Evolutionary conservation across 768 basidiomycete species (phyloP).

Genomic region (Serendipita sp.): DNA sequence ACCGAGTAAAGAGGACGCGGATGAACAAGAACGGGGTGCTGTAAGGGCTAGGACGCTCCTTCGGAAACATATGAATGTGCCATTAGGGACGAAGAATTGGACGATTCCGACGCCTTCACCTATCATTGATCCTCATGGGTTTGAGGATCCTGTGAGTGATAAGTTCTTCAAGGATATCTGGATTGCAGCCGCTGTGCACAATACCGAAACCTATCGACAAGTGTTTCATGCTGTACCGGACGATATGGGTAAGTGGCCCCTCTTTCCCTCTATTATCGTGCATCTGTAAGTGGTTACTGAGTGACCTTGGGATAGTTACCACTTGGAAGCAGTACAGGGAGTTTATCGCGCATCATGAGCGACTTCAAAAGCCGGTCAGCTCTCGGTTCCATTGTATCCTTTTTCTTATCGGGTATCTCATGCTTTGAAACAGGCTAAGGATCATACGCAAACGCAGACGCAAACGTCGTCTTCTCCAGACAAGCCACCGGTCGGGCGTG

Average conservation of each 20-base stretch:
- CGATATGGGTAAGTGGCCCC: constrained; percentile 30
- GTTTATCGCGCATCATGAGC: constrained; percentile 60
- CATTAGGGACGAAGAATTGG: constrained; percentile 39
- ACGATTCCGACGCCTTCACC: constrained; percentile 53
- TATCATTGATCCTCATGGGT: constrained; percentile 52
- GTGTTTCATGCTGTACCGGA: constrained; percentile 92
- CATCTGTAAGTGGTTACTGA: not conserved
- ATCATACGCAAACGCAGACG: constrained; percentile 18
- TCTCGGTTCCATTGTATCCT: constrained; percentile 8
- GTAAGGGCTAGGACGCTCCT: constrained; percentile 33
- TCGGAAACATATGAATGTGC: constrained; percentile 37
- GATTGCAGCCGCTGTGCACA: constrained; percentile 74
- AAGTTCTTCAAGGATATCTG: constrained; percentile 83
- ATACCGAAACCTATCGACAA: constrained; percentile 90
- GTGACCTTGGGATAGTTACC: constrained; percentile 27
- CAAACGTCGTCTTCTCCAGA: constrained; percentile 11
- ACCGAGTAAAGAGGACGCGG: constrained; percentile 26
- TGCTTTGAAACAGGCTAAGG: constrained; percentile 9
- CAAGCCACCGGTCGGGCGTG: constrained; percentile 27
- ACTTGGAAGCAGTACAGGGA: constrained; percentile 96
- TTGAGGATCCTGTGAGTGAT: constrained; percentile 80
- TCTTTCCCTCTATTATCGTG: not conserved
- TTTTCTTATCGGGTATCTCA: not conserved
- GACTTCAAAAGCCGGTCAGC: constrained; percentile 50
- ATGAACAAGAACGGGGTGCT: constrained; percentile 34